Evolutionary conservation across 768 basidiomycete genomes (phyloP).

Genomic region (Rhizopogon sp.): DNA sequence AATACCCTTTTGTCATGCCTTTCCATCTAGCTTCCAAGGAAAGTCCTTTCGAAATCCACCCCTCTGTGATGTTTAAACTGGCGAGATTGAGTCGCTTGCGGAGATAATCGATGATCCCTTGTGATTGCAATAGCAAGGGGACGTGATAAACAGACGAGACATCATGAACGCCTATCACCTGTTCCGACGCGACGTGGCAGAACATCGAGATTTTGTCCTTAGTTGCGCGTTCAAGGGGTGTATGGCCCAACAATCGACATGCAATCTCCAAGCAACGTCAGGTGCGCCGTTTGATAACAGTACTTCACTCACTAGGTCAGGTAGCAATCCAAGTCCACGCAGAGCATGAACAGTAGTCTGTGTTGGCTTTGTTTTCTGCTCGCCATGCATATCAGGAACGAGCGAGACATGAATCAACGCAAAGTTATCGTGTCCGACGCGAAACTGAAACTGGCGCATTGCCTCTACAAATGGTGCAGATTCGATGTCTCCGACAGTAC

Average conservation of each 20-base stretch:
- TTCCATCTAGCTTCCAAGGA: conserved; percentile 75
- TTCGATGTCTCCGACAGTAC: conserved; percentile 98
- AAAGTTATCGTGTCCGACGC: conserved; percentile 94
- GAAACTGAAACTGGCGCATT: conserved; percentile 99
- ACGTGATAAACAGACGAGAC: conserved; percentile 97
- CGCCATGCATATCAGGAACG: conserved; percentile 98
- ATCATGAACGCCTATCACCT: conserved; percentile 94
- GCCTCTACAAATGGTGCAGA: conserved; percentile 98
- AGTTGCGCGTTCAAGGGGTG: conserved; percentile 77
- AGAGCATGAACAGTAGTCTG: conserved; percentile 95
- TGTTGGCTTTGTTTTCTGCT: conserved; percentile 99
- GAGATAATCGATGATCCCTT: conserved; percentile 87
- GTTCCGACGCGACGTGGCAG: conserved; percentile 87
- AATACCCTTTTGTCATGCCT: conserved; percentile 74
- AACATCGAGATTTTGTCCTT: conserved; percentile 99
- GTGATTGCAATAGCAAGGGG: conserved; percentile 84
- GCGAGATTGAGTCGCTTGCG: conserved; percentile 75
- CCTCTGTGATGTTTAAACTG: conserved; percentile 45
- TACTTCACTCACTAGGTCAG: conserved; percentile 67
- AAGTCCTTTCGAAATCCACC: conserved; percentile 56
- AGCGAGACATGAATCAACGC: conserved; percentile 95
- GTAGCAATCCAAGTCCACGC: conserved; percentile 86
- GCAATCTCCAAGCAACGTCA: conserved; percentile 61
- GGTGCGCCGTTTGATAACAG: not conserved
- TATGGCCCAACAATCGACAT: conserved; percentile 77